A percentile compares a stretch with the other conserved stretches of the same genome.
Evolutionary conservation across 176 grass and related monocot species (phyloP).

Genomic region (Triticum monococcum): DNA sequence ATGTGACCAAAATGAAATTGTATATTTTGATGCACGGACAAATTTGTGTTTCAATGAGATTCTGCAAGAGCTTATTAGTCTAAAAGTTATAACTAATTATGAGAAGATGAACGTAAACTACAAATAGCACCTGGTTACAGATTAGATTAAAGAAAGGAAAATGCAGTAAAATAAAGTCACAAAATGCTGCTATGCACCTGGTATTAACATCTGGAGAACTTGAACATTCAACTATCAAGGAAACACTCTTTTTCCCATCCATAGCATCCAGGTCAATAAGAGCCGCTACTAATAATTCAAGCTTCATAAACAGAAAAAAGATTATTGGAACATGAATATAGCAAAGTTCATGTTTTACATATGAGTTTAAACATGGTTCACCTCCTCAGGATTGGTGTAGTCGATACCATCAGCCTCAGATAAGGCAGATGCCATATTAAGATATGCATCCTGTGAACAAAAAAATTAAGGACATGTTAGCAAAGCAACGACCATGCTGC

Average conservation of each 20-base stretch:
- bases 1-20: too few species aligned
- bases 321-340: constrained; percentile 3
- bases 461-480: constrained; percentile 7
- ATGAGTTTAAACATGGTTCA: constrained; percentile 23
- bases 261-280: constrained; percentile 98
- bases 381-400: constrained; percentile 96
- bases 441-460: constrained; percentile 71
- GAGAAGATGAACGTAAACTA: not conserved
- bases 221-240: constrained; percentile 89
- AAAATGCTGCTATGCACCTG: constrained; percentile 41
- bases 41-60: too few species aligned
- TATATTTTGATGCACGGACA: too few species aligned
- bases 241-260: constrained; percentile 92
- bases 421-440: constrained; percentile 89
- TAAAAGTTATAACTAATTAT: not conserved
- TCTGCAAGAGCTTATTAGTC: too few species aligned
- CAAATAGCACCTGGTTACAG: not conserved
- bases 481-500: not conserved
- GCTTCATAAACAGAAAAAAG: constrained; percentile 58
- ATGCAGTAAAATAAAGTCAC: not conserved
- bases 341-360: not conserved
- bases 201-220: constrained; percentile 98
- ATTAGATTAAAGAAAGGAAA: not conserved
- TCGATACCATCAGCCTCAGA: constrained; percentile 97
- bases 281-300: constrained; percentile 89